phyloP scores from a whole-genome alignment of 345 rosid genomes.

The Eucalyptus virginea region DNA sequence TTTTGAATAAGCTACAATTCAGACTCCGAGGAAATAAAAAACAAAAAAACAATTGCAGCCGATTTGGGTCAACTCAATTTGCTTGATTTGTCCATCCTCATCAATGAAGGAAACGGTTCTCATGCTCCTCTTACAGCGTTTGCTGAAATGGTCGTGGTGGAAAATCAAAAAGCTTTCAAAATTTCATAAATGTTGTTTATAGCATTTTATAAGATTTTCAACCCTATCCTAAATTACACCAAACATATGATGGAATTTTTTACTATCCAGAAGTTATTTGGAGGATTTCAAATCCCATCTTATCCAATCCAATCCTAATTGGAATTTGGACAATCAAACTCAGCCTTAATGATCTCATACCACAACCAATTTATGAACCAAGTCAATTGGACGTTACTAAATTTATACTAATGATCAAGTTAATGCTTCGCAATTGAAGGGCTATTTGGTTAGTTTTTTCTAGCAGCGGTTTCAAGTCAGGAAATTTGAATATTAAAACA shows the following conservation, averaged over 20 bases:
- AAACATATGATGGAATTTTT: neutral
- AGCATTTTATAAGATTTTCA: neutral
- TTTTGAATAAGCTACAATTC: neutral
- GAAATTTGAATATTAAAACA: neutral
- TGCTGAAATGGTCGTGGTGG: neutral
- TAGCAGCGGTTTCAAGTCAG: neutral
- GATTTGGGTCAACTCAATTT: neutral
- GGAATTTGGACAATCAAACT: accelerated
- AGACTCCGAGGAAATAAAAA: neutral
- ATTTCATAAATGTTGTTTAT: no score
- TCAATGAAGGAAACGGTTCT: neutral
- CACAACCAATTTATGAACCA: neutral
- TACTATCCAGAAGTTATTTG: neutral
- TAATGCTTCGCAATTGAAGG: neutral
- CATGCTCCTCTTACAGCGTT: neutral
- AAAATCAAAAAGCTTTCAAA: neutral
- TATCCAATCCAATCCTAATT: no score
- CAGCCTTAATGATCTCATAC: neutral
- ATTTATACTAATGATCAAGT: neutral
- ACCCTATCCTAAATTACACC: neutral
- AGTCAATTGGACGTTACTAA: neutral
- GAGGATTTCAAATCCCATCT: neutral
- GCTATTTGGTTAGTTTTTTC: neutral
- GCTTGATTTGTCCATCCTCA: neutral
- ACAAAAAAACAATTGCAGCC: neutral